These are phyloP conservation scores for Triticum turgidum DNA, from an alignment of 176 grass and related monocot species.

Conservation along the genomic window DNA sequence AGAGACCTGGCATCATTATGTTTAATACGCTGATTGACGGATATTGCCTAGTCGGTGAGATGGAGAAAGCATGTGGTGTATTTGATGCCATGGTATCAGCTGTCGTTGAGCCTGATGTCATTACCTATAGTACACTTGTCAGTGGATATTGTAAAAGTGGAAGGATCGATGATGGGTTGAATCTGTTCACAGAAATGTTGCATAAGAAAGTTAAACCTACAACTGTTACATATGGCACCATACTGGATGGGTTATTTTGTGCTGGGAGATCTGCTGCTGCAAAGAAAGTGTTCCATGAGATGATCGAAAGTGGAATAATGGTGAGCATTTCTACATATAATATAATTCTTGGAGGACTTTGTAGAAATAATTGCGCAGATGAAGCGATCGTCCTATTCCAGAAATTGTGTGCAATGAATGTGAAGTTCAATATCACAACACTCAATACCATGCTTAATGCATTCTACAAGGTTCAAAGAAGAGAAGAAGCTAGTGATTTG, in stretches of 20 bases:
- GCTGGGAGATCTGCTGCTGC: neutral
- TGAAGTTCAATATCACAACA: neutral
- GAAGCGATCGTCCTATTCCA: neutral
- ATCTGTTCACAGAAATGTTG: neutral
- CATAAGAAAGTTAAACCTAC: neutral
- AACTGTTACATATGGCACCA: neutral
- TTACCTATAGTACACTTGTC: neutral
- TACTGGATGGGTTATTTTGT: neutral
- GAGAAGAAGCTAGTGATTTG: neutral
- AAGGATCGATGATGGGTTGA: neutral
- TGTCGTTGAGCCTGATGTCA: neutral
- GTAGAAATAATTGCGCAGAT: neutral
- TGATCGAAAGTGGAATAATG: neutral
- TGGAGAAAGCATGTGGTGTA: neutral
- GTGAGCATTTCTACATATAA: neutral
- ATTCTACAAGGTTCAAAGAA: neutral
- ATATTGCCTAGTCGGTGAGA: neutral
- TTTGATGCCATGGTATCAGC: neutral
- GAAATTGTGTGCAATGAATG: neutral
- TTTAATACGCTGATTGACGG: neutral
- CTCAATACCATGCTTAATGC: neutral
- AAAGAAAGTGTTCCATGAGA: neutral
- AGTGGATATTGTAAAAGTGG: neutral
- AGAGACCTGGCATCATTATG: neutral
- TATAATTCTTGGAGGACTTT: neutral